Percentiles rank a stretch among this genome's conserved stretches.
phyloP scores from a whole-genome alignment of 1,284 basidiomycete genomes.

The Cutaneotrichosporon cutaneum region DNA sequence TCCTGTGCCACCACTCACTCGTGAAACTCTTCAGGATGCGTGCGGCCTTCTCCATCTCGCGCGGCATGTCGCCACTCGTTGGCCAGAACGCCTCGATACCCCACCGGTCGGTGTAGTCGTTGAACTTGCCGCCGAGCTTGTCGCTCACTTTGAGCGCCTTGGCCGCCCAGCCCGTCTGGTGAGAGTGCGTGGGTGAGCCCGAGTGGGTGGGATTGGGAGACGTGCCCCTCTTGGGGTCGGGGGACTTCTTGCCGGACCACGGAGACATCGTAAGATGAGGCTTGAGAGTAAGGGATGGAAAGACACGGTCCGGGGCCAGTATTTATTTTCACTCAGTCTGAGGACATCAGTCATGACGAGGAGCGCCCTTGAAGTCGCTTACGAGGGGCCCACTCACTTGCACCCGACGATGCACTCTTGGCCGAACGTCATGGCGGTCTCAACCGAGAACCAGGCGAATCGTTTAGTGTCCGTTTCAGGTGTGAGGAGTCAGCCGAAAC shows the following conservation, averaged over 20 bases:
- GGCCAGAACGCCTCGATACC: slow-evolving; percentile 15
- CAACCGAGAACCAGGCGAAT: too few species aligned
- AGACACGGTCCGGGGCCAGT: neutral
- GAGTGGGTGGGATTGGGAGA: neutral
- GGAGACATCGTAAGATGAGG: neutral
- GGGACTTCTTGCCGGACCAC: neutral
- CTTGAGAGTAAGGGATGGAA: neutral
- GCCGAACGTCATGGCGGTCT: too few species aligned
- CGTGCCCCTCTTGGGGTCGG: neutral
- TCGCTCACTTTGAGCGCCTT: slow-evolving; percentile 11
- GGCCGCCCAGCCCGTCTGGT: neutral
- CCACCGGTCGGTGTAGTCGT: slow-evolving; percentile 8
- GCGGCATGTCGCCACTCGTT: slow-evolving; percentile 40
- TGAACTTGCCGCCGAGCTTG: slow-evolving; percentile 7
- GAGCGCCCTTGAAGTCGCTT: neutral
- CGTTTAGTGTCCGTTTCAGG: too few species aligned
- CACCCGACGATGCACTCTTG: too few species aligned
- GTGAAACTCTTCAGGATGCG: slow-evolving; percentile 49
- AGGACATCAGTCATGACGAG: too few species aligned
- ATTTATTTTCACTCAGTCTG: neutral
- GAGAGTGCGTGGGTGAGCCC: neutral
- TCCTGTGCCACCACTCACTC: neutral
- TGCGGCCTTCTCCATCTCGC: slow-evolving; percentile 54
- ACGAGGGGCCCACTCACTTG: too few species aligned
- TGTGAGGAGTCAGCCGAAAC: too few species aligned